Evolutionary conservation across 345 rosid genomes (phyloP).

Genomic region (Ailanthus altissimus): DNA sequence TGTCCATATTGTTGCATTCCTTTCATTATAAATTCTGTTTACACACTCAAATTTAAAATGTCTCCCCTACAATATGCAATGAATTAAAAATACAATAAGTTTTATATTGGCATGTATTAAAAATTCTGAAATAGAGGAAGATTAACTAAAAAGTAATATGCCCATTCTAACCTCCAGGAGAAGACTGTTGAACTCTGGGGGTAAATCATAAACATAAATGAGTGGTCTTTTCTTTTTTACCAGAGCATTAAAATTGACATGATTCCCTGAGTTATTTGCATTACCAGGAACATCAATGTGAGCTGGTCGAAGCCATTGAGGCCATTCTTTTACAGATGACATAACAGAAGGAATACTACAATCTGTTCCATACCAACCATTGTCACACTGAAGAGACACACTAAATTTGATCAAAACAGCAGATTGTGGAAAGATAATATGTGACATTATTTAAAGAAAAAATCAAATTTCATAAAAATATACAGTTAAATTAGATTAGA

Average conservation of each 20-base stretch:
- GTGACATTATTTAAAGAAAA: not conserved
- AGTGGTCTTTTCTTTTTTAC: constrained; percentile 87
- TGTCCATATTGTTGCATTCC: constrained; percentile 84
- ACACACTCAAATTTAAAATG: constrained; percentile 89
- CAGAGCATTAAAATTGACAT: constrained; percentile 57
- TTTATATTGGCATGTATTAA: constrained; percentile 13
- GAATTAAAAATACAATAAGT: constrained; percentile 23
- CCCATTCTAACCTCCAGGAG: constrained; percentile 80
- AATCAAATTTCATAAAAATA: not conserved
- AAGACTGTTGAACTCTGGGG: constrained; percentile 85
- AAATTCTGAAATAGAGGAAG: constrained; percentile 17
- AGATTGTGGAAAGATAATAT: constrained; percentile 2
- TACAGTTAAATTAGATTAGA: not conserved
- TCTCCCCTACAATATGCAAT: constrained; percentile 64
- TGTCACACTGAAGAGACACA: constrained; percentile 58
- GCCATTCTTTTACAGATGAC: constrained; percentile 82
- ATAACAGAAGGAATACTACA: constrained; percentile 83
- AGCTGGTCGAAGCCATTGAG: constrained; percentile 92
- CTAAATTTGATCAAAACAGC: constrained; percentile 11
- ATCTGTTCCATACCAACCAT: constrained; percentile 90
- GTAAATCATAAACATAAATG: constrained; percentile 91
- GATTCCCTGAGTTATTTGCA: constrained; percentile 35
- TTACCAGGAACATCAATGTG: constrained; percentile 62
- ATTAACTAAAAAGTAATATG: not conserved
- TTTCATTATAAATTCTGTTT: constrained; percentile 77